Conservation (phyloP, 225 moss, liverwort and hornwort genomes). For the Antitrichia curtipendula region DNA sequence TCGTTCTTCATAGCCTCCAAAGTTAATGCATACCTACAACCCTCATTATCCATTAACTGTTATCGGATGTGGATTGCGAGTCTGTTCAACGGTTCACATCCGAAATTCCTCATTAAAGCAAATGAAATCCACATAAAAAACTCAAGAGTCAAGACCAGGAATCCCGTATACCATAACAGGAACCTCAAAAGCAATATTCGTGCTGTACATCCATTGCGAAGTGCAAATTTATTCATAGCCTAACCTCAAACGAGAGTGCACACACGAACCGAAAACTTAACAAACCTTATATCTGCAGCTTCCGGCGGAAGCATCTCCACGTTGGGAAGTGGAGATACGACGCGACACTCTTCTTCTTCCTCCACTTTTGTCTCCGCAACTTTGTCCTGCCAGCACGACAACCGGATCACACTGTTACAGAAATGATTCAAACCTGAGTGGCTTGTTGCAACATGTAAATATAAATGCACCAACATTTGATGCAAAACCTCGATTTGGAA, state of each 20-base stretch:
- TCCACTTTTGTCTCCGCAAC: slow-evolving; percentile 1
- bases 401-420: neutral
- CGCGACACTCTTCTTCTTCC: neutral
- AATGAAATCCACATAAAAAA: neutral
- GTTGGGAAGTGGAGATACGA: neutral
- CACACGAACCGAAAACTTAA: neutral
- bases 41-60: neutral
- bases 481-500: neutral
- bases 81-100: neutral
- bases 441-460: neutral
- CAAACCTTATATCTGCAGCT: slow-evolving; percentile 60
- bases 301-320: slow-evolving; percentile 56
- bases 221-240: neutral
- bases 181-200: neutral
- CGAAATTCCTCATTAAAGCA: neutral
- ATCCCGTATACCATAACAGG: neutral
- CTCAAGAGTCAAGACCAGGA: neutral
- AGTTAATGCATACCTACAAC: slow-evolving; percentile 54
- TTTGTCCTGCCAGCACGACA: slow-evolving; percentile 18
- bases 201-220: neutral
- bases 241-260: neutral
- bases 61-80: neutral
- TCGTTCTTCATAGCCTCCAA: slow-evolving; percentile 68
- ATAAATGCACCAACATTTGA: neutral
- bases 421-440: neutral